Percentiles rank a stretch among this genome's conserved stretches.
Evolutionary conservation across 257 asterid genomes (phyloP).

Genomic region (Lantana camara): DNA sequence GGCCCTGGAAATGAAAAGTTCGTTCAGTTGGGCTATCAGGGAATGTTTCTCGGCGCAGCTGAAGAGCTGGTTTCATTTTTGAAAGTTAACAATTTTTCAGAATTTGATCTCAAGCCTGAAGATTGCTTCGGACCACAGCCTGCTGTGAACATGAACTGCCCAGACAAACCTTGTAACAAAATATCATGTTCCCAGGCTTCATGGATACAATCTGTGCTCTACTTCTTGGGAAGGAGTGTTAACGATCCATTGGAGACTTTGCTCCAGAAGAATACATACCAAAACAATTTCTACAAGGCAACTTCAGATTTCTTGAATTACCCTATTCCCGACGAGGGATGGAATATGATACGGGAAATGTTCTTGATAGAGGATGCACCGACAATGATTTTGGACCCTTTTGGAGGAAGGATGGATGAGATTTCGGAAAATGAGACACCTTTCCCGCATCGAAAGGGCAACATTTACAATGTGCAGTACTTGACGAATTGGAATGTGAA

Average conservation of each 20-base stretch:
- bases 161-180: constrained; percentile 20
- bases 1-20: neutral
- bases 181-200: constrained; percentile 26
- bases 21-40: constrained; percentile 24
- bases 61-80: constrained; percentile 14
- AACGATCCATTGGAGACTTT: constrained; percentile 10
- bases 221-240: neutral
- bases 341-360: constrained; percentile 26
- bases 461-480: constrained; percentile 30
- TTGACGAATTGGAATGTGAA: constrained; percentile 26
- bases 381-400: constrained; percentile 34
- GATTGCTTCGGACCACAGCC: constrained; percentile 24
- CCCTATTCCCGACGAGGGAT: constrained; percentile 25
- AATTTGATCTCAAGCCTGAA: constrained; percentile 15
- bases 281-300: constrained; percentile 19
- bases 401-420: constrained; percentile 34
- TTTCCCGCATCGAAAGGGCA: constrained; percentile 41
- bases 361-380: constrained; percentile 8
- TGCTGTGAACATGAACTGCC: neutral
- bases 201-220: constrained; percentile 33
- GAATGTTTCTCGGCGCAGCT: constrained; percentile 35
- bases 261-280: neutral
- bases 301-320: constrained; percentile 34
- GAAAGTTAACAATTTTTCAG: constrained; percentile 9
- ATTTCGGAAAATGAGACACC: constrained; percentile 31